Conservation (phyloP, 139 green algal species). For the Picochlorum sp. region DNA sequence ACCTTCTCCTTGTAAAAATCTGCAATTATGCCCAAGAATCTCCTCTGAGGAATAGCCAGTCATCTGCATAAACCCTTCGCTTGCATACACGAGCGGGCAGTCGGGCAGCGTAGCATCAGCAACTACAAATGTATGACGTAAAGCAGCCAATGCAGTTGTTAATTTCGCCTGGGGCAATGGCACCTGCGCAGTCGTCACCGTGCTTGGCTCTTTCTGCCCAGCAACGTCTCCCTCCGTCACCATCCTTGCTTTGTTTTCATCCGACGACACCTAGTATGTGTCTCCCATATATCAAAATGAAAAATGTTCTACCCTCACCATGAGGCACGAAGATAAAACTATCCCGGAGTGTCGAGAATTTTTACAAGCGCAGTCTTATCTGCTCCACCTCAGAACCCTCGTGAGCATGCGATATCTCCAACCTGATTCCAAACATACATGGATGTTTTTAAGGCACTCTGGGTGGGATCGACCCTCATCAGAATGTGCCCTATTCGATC, state of each 20-base stretch:
- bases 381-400: no score
- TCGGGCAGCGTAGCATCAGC: conserved; percentile 88
- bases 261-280: neutral
- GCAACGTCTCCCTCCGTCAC: neutral
- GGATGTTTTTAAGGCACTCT: no score
- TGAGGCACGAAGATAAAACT: no score
- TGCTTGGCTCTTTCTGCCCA: neutral
- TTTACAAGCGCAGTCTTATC: no score
- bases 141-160: conserved; percentile 69
- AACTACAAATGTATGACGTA: conserved; percentile 90
- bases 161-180: conserved; percentile 52
- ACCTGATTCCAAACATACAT: no score
- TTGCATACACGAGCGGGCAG: conserved; percentile 90
- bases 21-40: conserved; percentile 94
- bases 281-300: neutral
- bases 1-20: conserved; percentile 94
- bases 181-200: conserved; percentile 22
- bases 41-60: conserved; percentile 92
- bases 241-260: neutral
- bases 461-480: no score
- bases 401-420: no score
- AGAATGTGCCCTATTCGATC: no score
- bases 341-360: no score
- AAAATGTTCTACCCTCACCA: no score
- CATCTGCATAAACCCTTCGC: conserved; percentile 90